Percentiles rank a stretch among this genome's conserved stretches.
These are phyloP conservation scores for Vitis riparia DNA, from an alignment of 164 flowering plant genomes.

Conservation along the genomic window DNA sequence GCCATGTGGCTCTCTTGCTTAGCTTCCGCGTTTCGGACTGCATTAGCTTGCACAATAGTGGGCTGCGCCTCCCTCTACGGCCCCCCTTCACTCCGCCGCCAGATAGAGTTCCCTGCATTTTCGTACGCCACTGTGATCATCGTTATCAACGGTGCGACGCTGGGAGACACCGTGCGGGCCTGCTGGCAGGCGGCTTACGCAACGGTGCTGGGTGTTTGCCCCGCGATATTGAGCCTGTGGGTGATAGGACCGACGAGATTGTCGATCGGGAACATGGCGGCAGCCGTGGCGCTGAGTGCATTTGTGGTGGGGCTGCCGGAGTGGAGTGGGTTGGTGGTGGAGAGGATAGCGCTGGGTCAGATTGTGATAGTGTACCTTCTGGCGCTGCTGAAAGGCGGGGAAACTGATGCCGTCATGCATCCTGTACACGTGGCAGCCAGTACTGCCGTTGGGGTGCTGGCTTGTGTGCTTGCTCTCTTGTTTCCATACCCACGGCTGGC, in stretches of 20 bases:
- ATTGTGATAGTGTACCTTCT: constrained; percentile 58
- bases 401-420: constrained; percentile 48
- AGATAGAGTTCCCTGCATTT: constrained; percentile 62
- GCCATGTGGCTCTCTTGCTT: constrained; percentile 55
- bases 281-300: constrained; percentile 48
- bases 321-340: constrained; percentile 47
- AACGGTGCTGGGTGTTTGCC: constrained; percentile 53
- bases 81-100: constrained; percentile 34
- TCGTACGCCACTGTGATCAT: constrained; percentile 66
- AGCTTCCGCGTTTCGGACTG: constrained; percentile 57
- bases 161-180: constrained; percentile 67
- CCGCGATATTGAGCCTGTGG: constrained; percentile 62
- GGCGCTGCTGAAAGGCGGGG: constrained; percentile 37
- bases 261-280: constrained; percentile 27
- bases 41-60: constrained; percentile 67
- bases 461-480: constrained; percentile 62
- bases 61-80: constrained; percentile 59
- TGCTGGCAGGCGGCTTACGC: constrained; percentile 63
- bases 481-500: constrained; percentile 74
- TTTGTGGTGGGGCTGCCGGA: constrained; percentile 60
- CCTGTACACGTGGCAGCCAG: constrained; percentile 70
- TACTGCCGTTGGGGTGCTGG: constrained; percentile 63
- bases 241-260: constrained; percentile 52
- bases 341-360: constrained; percentile 74
- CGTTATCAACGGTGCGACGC: constrained; percentile 52